Evolutionary conservation across 306 rosid species (phyloP).

Genomic region (Lathyrus tuberosus): DNA sequence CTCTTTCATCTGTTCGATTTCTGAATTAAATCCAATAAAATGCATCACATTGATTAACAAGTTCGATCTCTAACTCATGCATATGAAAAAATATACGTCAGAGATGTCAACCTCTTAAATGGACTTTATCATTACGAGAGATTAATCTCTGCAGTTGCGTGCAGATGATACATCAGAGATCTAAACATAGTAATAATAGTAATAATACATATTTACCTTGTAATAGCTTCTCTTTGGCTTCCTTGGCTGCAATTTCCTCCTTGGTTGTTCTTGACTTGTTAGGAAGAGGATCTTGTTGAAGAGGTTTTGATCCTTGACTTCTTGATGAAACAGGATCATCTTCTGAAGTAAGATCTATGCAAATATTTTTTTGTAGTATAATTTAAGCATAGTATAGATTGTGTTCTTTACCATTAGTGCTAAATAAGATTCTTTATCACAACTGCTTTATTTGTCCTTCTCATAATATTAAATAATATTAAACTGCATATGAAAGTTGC

Average conservation of each 20-base stretch:
- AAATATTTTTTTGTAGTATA: too few species aligned
- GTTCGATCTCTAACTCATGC: not conserved
- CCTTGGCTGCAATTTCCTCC: constrained; percentile 60
- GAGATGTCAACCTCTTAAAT: not conserved
- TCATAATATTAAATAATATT: too few species aligned
- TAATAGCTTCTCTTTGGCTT: constrained; percentile 52
- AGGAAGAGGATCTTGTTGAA: not conserved
- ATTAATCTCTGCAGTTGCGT: not conserved
- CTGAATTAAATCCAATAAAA: constrained; percentile 52
- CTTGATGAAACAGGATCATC: too few species aligned
- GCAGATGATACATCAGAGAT: not conserved
- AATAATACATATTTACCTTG: constrained; percentile 46
- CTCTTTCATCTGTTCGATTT: constrained; percentile 93
- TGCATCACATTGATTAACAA: not conserved
- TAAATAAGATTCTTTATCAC: too few species aligned
- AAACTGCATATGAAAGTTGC: too few species aligned
- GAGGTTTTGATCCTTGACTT: constrained; percentile 50
- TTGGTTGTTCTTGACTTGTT: constrained; percentile 36
- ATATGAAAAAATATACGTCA: too few species aligned
- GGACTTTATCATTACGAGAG: not conserved
- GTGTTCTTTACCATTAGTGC: too few species aligned
- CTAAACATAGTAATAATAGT: too few species aligned
- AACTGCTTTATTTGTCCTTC: too few species aligned
- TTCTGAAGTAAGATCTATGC: too few species aligned
- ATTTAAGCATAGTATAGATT: too few species aligned